Conservation (phyloP, 257 asterid genomes). For the Handroanthus guayacan region DNA sequence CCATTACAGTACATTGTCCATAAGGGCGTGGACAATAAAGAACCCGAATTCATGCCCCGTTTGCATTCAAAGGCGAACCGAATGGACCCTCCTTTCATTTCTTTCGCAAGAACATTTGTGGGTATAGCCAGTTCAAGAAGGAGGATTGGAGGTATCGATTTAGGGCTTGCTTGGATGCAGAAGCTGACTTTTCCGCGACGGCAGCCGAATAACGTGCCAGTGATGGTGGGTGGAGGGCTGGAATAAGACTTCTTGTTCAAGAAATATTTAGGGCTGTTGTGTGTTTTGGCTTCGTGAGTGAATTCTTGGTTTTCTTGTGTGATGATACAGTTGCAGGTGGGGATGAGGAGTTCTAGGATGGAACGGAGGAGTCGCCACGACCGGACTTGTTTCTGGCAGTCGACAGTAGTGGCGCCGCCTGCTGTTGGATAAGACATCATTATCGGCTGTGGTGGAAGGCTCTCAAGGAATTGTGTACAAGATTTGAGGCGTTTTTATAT, state of each 20-base stretch:
- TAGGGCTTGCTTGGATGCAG: slow-evolving; percentile 64
- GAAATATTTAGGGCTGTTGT: slow-evolving; percentile 10
- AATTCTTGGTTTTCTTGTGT: slow-evolving; percentile 42
- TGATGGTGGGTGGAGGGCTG: slow-evolving; percentile 40
- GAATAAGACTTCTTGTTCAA: slow-evolving; percentile 8
- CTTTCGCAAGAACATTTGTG: slow-evolving; percentile 59
- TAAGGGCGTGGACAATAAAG: slow-evolving; percentile 51
- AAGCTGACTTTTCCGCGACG: slow-evolving; percentile 63
- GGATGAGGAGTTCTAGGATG: slow-evolving; percentile 57
- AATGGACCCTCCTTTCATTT: slow-evolving; percentile 63
- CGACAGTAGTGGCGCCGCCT: slow-evolving; percentile 38
- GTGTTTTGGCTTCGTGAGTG: slow-evolving; percentile 5
- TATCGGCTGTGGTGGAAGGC: slow-evolving; percentile 7
- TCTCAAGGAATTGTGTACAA: neutral
- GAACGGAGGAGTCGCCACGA: slow-evolving; percentile 78
- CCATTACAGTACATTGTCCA: slow-evolving; percentile 73
- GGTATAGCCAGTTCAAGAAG: slow-evolving; percentile 67
- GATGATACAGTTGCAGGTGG: slow-evolving; percentile 62
- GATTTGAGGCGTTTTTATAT: neutral
- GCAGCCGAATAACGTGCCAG: slow-evolving; percentile 57
- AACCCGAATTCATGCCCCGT: neutral
- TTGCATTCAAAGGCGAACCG: slow-evolving; percentile 57
- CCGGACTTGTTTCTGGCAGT: slow-evolving; percentile 71
- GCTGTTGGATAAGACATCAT: slow-evolving; percentile 24
- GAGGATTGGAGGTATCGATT: slow-evolving; percentile 50